These are phyloP conservation scores for Skeletonema tropicum DNA, from an alignment of 108 stramenopile species.

Conservation along the genomic window DNA sequence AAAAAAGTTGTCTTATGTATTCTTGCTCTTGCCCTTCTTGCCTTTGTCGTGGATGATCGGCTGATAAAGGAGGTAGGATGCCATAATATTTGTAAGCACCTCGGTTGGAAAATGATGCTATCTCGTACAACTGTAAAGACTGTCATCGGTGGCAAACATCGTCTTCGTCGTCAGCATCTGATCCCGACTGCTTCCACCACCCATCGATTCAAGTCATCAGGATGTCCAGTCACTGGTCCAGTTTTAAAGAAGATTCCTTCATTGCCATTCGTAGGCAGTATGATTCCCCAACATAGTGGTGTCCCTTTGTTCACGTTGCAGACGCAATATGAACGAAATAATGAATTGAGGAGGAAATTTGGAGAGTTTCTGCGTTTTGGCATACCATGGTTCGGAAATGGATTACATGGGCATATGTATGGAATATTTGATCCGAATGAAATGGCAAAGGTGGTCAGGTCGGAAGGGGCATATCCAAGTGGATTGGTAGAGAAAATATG, in stretches of 20 bases:
- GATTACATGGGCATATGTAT: constrained; percentile 19
- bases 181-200: neutral
- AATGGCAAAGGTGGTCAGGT: constrained; percentile 33
- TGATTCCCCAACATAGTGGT: constrained; percentile 17
- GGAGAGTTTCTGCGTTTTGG: constrained; percentile 43
- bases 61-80: too few relatives aligned
- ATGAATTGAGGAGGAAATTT: constrained; percentile 13
- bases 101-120: neutral
- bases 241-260: constrained; percentile 19
- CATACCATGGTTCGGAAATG: constrained; percentile 34
- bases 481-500: constrained; percentile 7
- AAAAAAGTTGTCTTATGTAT: too few relatives aligned
- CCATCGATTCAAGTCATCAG: neutral
- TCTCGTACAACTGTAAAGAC: neutral
- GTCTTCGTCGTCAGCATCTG: neutral
- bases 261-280: constrained; percentile 34
- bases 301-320: neutral
- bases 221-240: neutral
- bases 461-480: constrained; percentile 28
- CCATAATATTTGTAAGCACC: too few relatives aligned
- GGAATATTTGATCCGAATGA: constrained; percentile 32
- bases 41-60: too few relatives aligned
- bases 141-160: neutral
- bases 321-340: constrained; percentile 19
- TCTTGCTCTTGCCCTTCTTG: too few relatives aligned